Evolutionary conservation across 31 red algal genomes (phyloP).

Genomic region (Porphyra umbilicalis): DNA sequence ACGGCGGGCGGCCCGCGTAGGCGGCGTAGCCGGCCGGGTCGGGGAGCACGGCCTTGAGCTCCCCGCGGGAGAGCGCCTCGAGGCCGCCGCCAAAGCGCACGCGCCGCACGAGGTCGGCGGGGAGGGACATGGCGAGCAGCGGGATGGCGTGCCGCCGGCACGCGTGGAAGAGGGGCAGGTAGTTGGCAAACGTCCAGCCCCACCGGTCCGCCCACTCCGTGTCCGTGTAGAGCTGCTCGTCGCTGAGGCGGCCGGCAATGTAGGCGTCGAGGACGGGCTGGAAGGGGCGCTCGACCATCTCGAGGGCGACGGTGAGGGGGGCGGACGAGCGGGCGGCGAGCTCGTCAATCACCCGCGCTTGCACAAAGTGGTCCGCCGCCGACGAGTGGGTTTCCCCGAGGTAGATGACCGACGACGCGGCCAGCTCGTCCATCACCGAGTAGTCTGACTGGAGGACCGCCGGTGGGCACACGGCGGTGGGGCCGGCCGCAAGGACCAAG

Average conservation of each 20-base stretch:
- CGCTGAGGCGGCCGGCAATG: slow-evolving; percentile 26
- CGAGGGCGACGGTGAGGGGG: slow-evolving; percentile 35
- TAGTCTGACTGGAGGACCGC: background rate
- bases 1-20: slow-evolving; percentile 10
- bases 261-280: slow-evolving; percentile 54
- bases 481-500: no score
- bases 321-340: background rate
- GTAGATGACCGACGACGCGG: slow-evolving; percentile 16
- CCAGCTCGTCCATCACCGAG: slow-evolving; percentile 7
- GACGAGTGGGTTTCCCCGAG: slow-evolving; percentile 64
- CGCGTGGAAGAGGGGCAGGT: slow-evolving; percentile 50
- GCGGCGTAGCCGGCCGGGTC: slow-evolving; percentile 29
- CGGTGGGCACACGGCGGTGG: no score
- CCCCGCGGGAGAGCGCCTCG: slow-evolving; percentile 4
- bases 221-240: slow-evolving; percentile 45
- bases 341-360: slow-evolving; percentile 54
- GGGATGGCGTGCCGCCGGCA: slow-evolving; percentile 24
- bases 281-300: slow-evolving; percentile 50
- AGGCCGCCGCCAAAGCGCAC: slow-evolving; percentile 13
- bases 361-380: slow-evolving; percentile 36
- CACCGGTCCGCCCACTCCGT: slow-evolving; percentile 58
- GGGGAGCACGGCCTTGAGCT: slow-evolving; percentile 26
- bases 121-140: slow-evolving; percentile 47
- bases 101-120: slow-evolving; percentile 17
- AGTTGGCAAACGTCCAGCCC: slow-evolving; percentile 65